Evolutionary conservation across 2,329 filamentous ascomycete species (phyloP).

Genomic region (Paracoccidioides lutzii): DNA sequence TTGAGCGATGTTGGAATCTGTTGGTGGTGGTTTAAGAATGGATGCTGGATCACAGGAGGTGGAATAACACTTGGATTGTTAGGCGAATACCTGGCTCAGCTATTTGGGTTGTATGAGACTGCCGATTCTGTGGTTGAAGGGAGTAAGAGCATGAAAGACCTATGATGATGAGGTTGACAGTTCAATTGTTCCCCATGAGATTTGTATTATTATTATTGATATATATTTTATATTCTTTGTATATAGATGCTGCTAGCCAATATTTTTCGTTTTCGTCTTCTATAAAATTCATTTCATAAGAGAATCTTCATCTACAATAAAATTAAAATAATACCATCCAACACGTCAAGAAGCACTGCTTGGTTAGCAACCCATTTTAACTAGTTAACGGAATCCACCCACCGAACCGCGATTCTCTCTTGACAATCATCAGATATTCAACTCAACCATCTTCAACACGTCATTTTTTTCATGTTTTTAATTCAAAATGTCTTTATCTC

Average conservation of each 20-base stretch:
- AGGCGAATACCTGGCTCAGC: conserved; percentile 38
- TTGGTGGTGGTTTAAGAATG: conserved; percentile 54
- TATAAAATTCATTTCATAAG: no score
- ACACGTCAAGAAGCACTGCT: no score
- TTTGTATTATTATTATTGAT: conserved; percentile 1
- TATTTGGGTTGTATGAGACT: conserved; percentile 1
- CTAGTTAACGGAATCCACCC: no score
- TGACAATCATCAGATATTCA: no score
- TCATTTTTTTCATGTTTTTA: no score
- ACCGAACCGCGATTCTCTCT: background rate
- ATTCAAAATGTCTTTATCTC: no score
- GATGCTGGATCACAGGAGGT: conserved; percentile 49
- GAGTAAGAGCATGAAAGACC: background rate
- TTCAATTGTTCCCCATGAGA: background rate
- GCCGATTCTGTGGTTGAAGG: background rate
- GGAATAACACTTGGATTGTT: conserved; percentile 43
- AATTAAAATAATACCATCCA: no score
- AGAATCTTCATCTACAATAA: no score
- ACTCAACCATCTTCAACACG: no score
- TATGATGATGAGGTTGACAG: background rate
- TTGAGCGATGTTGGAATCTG: conserved; percentile 45
- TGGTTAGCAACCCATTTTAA: background rate
- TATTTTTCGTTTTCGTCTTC: background rate
- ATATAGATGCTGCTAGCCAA: background rate
- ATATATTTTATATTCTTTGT: background rate